Evolutionary conservation across 257 asterid species (phyloP), one percentile per base, ranked within the genome.

Genomic region (Plantago elongata): DNA sequence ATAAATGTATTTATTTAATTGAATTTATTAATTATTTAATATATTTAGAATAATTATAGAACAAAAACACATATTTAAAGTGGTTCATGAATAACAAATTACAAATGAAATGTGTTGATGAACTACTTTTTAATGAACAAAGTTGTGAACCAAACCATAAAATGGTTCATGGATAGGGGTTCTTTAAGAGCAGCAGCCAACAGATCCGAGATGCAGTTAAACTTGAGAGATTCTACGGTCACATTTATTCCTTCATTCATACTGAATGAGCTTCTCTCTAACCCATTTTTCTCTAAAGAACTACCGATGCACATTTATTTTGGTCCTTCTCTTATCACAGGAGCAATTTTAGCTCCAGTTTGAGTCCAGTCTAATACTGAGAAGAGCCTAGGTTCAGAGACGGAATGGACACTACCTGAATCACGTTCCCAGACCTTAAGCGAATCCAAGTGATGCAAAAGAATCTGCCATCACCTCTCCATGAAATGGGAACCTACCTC

Each of bases 341-440:
- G 71, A 46, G 95, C 96, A 71, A 93, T 85, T 81, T 90, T 89
- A 51, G 97, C 83, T 63, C 97, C 96, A 60, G 69, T 83, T 16
- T 85, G 93, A 77, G 81, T 75, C 99, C 99, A 93, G 76, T 93
- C 95, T 51, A 92, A 64, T 56, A 72, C 67, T 60, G 91, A 71
- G 46, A 87, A 85, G 57, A 84, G 69, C 74, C 81, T 87, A 12
- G 91, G 67, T 68, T 83, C 95, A 51, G 97, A 93, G 74, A 85
- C 83, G 59, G 99, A 79, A 74, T 81, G 95, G 54, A 89, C 74
- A 15, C 65, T 79, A 59, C 97, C 97, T 1, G 97, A 81, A 60
- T 93, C 96, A 56, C 99, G 84, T 69, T 89, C 99, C 99, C 99
- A 93, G 65, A 89, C 95, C 83, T 84, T 89, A 61, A 93, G 91